Percentiles rank a stretch among this genome's conserved stretches.
phyloP scores from a whole-genome alignment of 2,329 filamentous ascomycete species.

The Fusarium paranaense region DNA sequence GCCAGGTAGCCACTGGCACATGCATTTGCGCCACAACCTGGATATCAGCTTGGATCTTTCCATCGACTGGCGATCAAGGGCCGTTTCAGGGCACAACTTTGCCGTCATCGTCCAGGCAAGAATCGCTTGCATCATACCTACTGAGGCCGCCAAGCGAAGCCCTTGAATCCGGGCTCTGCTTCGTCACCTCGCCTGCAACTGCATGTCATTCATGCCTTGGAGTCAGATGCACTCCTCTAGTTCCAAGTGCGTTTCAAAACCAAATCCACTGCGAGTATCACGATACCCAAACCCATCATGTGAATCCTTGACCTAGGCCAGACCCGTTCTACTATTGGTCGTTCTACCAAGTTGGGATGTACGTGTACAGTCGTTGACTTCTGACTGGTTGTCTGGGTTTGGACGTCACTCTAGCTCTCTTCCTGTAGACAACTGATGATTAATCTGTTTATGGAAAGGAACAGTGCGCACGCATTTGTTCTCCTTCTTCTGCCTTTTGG shows the following conservation, averaged over 20 bases:
- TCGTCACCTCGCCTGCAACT: background rate
- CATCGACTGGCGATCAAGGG: background rate
- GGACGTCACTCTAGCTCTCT: background rate
- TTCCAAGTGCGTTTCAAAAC: background rate
- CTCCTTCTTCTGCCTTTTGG: background rate
- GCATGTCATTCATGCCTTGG: background rate
- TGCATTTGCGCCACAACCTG: slow-evolving; percentile 14
- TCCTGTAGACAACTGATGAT: background rate
- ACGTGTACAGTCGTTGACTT: background rate
- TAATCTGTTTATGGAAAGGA: background rate
- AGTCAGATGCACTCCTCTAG: background rate
- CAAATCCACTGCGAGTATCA: background rate
- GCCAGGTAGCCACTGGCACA: slow-evolving; percentile 8
- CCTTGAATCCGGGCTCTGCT: background rate
- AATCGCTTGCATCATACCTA: background rate
- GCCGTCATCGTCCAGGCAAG: background rate
- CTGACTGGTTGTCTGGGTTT: background rate
- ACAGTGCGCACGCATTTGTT: background rate
- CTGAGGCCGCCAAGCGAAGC: background rate
- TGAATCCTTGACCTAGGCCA: background rate
- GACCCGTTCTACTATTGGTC: background rate
- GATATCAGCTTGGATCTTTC: background rate
- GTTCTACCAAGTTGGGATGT: background rate
- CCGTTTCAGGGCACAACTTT: slow-evolving; percentile 1
- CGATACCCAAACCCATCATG: slow-evolving; percentile 3